A percentile compares a stretch with the other conserved stretches of the same genome.
phyloP scores from a whole-genome alignment of 2,329 filamentous ascomycete genomes.

The Aspergillus sp. region DNA sequence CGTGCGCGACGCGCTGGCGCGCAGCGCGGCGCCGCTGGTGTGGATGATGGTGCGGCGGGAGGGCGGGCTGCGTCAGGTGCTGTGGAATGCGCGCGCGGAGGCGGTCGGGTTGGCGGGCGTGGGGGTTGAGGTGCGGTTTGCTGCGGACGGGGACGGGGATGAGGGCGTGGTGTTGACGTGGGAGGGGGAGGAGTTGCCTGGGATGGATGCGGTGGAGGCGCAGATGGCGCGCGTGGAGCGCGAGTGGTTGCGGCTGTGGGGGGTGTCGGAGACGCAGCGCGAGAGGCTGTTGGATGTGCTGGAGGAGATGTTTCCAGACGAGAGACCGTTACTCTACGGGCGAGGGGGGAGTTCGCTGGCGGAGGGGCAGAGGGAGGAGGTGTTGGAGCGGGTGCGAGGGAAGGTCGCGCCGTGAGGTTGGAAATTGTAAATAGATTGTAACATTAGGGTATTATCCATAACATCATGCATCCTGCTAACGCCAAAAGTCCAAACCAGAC shows the following conservation, averaged over 20 bases:
- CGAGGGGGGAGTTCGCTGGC: slow-evolving; percentile 16
- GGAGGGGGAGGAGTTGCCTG: slow-evolving; percentile 34
- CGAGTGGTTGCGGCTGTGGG: slow-evolving; percentile 32
- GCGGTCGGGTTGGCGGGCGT: slow-evolving; percentile 38
- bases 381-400: slow-evolving; percentile 14
- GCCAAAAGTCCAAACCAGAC: slow-evolving; percentile 12
- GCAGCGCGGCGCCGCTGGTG: slow-evolving; percentile 69
- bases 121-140: slow-evolving; percentile 38
- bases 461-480: slow-evolving; percentile 9
- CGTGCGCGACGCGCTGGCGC: slow-evolving; percentile 67
- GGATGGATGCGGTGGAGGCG: slow-evolving; percentile 33
- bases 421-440: slow-evolving; percentile 2
- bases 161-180: slow-evolving; percentile 32
- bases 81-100: slow-evolving; percentile 46
- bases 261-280: slow-evolving; percentile 9
- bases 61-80: slow-evolving; percentile 39
- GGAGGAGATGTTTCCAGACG: slow-evolving; percentile 27
- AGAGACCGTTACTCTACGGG: slow-evolving; percentile 15
- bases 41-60: slow-evolving; percentile 51
- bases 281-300: slow-evolving; percentile 30
- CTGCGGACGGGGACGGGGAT: slow-evolving; percentile 10
- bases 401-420: background rate
- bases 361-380: slow-evolving; percentile 18
- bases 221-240: slow-evolving; percentile 21
- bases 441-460: slow-evolving; percentile 14